Base-by-base conservation (phyloP, 768 basidiomycete species). In the Cubamyces sp. region DNA sequence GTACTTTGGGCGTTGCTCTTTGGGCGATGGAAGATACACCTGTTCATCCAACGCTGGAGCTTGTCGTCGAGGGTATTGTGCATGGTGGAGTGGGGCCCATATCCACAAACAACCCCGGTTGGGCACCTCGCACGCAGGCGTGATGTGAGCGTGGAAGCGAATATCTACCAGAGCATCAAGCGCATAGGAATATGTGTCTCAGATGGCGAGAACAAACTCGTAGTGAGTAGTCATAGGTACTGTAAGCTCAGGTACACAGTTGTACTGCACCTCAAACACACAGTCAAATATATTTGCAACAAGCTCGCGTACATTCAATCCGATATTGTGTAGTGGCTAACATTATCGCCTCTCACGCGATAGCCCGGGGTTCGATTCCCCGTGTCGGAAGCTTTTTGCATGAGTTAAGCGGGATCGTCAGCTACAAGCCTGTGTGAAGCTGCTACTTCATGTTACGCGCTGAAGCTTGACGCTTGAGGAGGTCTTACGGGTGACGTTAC, bases 81-180 rank as follows among this genome's bases (percentile, higher is more conserved):
- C 86, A 90, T 54, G 88, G 88, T 25, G 88, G 89, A 14, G 82
- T 90, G n/a, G 84, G 83, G 0, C 70, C 77, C 5, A 78, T 90
- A 21, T 74, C 74, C 30, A 73, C 74, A 19, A 80, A 88, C 69
- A 90, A 90, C 61, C 88, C 89, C 1, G 54, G 39, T 8, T 90
- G 86, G 86, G 42, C 58, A 3, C 60, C 64, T 8, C 67, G 69
- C 42, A 1, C 30, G 41, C 12, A 16, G 43, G 26, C 16, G 18
- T 50, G 25, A 1, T 28, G 19, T 46, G 39, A 8, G 39, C 16
- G 18, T 47, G 9, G 19, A 47, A 21, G 11, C 14, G 14, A 47
- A 11, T 16, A 47, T n/a, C n/a, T n/a, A n/a, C n/a, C n/a, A n/a
- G n/a, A n/a, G n/a, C n/a, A n/a, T n/a, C n/a, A n/a, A n/a, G n/a